phyloP scores from a whole-genome alignment of 257 asterid species.

The Solanum appendiculatum region DNA sequence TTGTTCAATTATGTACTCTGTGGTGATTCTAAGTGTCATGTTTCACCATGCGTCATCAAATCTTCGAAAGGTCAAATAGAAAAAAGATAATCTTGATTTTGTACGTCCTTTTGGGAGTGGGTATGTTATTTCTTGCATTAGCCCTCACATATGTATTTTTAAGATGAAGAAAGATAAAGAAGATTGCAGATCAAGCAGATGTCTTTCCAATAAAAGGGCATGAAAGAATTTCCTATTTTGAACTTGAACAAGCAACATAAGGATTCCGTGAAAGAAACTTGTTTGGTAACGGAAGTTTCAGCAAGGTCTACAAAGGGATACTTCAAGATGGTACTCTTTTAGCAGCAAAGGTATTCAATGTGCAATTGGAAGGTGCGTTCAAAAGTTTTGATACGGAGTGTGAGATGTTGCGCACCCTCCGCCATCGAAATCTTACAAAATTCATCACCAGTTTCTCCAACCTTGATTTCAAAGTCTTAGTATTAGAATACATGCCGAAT shows the following conservation, averaged over 20 bases:
- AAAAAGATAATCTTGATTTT: background rate
- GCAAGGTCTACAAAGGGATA: background rate
- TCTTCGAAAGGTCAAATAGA: too few species aligned
- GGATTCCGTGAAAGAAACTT: background rate
- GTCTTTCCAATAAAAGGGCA: background rate
- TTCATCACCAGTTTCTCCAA: background rate
- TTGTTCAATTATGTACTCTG: background rate
- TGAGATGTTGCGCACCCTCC: background rate
- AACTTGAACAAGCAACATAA: too few species aligned
- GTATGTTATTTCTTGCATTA: background rate
- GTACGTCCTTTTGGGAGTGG: background rate
- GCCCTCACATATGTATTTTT: background rate
- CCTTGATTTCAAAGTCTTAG: background rate
- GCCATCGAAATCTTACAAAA: background rate
- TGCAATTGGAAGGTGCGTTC: background rate
- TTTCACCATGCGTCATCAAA: background rate
- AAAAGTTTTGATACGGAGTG: background rate
- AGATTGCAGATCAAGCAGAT: background rate
- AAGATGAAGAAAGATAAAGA: background rate
- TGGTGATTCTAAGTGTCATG: background rate
- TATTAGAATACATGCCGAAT: background rate
- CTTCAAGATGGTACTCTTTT: background rate
- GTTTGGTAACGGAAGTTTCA: background rate
- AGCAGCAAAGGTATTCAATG: background rate
- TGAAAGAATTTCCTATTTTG: too few species aligned